Base-by-base conservation (phyloP, 768 basidiomycete species). In the Mycena vulgaris region DNA sequence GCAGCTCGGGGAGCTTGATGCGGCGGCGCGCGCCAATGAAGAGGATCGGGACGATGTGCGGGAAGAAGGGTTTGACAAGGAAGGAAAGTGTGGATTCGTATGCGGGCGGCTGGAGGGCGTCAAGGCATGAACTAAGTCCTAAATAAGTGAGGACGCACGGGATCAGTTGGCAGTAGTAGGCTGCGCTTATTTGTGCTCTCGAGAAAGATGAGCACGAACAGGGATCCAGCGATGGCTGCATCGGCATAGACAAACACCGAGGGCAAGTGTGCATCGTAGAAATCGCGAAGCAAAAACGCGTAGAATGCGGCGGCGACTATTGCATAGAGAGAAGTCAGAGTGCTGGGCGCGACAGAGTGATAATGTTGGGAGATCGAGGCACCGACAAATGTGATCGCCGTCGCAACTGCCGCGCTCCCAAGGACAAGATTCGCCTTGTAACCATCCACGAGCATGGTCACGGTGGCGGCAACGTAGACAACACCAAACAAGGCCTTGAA, bases 281-380 rank as follows among this genome's bases (percentile, higher is more conserved):
- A 31, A 10, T 33, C 27, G 4, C 35, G 53, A 28, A 63, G 35
- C n/a, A 40, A 14, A 47, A 57, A 63, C 19, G 35, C 48, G 35
- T 63, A 69, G 27, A 69, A 49, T 6, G 28, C 68, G 11, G 53
- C 13, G 13, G 35, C 52, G 11, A 63, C 5, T 25, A 63, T 10
- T 4, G 68, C 61, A 37, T 51, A 69, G 11, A 69, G 45, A 9
- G 55, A 19, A 23, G 55, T 69, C 1, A 58, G 21, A 9, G 68
- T 52, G 23, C 68, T 69, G 2, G 68, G 68, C 21, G 68, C 53
- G 28, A 69, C 23, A 14, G 68, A 69, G 23, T 69, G 61, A 35
- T 69, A 69, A 52, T 63, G 61, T 28, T 63, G 55, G 21, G 61
- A 69, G 39, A 69, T 27, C 7, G 61, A 69, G 27, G 37, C 61